phyloP scores from a whole-genome alignment of 768 basidiomycete species.

The Rhodotorula kratochvilovae region DNA sequence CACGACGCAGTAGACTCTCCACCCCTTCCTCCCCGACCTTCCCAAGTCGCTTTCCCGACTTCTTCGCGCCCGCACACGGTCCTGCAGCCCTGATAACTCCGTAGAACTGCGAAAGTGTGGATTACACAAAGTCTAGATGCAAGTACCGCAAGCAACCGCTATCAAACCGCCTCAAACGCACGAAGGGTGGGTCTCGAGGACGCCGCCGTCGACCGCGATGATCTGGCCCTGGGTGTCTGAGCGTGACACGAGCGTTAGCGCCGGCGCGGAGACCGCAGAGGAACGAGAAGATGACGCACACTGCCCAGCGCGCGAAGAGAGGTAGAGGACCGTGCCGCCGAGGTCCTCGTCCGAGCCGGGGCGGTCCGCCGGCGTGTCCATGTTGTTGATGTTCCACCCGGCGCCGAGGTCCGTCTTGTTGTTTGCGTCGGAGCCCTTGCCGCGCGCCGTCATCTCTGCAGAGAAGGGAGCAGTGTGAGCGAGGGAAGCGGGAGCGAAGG shows the following conservation, averaged over 20 bases:
- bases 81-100: too few relatives aligned
- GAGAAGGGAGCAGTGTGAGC: too few relatives aligned
- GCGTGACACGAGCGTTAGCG: not conserved
- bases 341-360: constrained; percentile 26
- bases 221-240: constrained; percentile 58
- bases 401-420: constrained; percentile 20
- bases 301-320: constrained; percentile 14
- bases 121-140: too few relatives aligned
- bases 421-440: constrained; percentile 9
- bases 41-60: too few relatives aligned
- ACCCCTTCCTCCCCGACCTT: too few relatives aligned
- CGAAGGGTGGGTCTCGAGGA: constrained; percentile 50
- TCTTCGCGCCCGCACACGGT: too few relatives aligned
- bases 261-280: not conserved
- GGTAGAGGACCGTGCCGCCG: constrained; percentile 65
- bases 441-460: constrained; percentile 8
- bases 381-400: constrained; percentile 16
- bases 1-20: too few relatives aligned
- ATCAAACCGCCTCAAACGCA: too few relatives aligned
- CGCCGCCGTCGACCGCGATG: constrained; percentile 88
- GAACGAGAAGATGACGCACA: constrained; percentile 45
- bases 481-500: too few relatives aligned
- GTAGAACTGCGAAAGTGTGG: too few relatives aligned
- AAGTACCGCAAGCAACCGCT: too few relatives aligned
- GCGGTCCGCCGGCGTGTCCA: constrained; percentile 2